phyloP scores from a whole-genome alignment of 129 eudicot species.

The Rutidosis leptorrhynchoides region DNA sequence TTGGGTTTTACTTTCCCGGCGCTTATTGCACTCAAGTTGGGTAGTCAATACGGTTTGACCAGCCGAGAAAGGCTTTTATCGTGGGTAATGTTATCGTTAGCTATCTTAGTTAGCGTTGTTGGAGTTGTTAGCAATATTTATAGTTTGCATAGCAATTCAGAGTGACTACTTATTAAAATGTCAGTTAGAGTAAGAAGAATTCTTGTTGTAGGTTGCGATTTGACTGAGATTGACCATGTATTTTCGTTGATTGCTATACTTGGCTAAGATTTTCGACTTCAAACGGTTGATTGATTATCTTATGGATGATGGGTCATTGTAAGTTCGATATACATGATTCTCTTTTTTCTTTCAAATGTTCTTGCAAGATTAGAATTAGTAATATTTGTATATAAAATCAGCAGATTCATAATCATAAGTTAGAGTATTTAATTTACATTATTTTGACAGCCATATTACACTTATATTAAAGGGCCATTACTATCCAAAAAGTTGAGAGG shows the following conservation, averaged over 20 bases:
- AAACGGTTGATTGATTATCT: constrained; percentile 3
- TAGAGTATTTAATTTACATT: no score
- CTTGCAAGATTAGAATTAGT: neutral
- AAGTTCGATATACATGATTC: constrained; percentile 19
- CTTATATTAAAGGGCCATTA: neutral
- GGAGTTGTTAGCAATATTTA: constrained; percentile 74
- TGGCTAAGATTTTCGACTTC: neutral
- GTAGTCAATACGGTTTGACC: constrained; percentile 49
- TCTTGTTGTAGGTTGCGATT: constrained; percentile 21
- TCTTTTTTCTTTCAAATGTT: constrained; percentile 1
- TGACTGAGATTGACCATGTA: constrained; percentile 10
- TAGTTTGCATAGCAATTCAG: constrained; percentile 46
- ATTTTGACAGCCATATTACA: neutral
- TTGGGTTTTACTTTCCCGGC: constrained; percentile 84
- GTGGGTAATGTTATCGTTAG: constrained; percentile 67
- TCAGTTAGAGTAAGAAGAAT: neutral
- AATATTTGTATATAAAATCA: neutral
- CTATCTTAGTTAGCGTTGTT: constrained; percentile 56
- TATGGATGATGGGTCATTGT: constrained; percentile 25
- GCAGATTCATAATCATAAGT: neutral
- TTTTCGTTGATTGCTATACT: neutral
- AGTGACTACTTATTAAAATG: constrained; percentile 25
- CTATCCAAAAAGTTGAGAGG: no score
- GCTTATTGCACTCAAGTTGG: constrained; percentile 62
- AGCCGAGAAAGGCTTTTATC: constrained; percentile 48